Evolutionary conservation across 257 asterid species (phyloP).

Genomic region (Eucommia ulmoides): DNA sequence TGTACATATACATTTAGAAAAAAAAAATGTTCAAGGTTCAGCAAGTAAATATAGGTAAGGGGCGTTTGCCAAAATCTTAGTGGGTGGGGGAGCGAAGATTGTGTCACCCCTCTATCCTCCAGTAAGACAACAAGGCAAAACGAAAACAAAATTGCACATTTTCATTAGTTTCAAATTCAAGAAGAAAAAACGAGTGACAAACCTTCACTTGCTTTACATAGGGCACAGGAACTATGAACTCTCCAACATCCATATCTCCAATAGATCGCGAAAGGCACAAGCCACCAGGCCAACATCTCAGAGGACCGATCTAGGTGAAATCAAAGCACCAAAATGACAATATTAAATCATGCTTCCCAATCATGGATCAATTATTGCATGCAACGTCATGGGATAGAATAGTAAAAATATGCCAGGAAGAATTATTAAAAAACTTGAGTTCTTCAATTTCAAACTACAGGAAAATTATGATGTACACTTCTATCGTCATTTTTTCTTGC

Average conservation of each 20-base stretch:
- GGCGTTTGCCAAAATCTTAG: not conserved
- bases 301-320: conserved; percentile 14
- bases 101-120: not conserved
- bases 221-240: conserved; percentile 19
- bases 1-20: not conserved
- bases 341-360: not conserved
- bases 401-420: not conserved
- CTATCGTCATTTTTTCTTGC: too few species aligned
- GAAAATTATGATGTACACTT: too few species aligned
- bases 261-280: conserved; percentile 18
- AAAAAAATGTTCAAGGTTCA: not conserved
- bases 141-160: not conserved
- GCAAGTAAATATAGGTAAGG: not conserved
- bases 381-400: too few species aligned
- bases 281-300: conserved; percentile 27
- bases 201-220: conserved; percentile 23
- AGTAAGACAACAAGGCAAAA: not conserved
- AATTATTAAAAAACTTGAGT: not conserved
- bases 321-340: conserved; percentile 6
- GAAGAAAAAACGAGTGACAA: not conserved
- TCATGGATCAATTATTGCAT: not conserved
- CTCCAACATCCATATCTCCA: conserved; percentile 22
- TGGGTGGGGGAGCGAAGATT: not conserved
- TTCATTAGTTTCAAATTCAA: not conserved
- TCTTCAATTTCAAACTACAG: not conserved